A percentile compares a stretch with the other conserved stretches of the same genome.
Conservation (phyloP, 352 stramenopile species). For the Globisporangium takayamanum region DNA sequence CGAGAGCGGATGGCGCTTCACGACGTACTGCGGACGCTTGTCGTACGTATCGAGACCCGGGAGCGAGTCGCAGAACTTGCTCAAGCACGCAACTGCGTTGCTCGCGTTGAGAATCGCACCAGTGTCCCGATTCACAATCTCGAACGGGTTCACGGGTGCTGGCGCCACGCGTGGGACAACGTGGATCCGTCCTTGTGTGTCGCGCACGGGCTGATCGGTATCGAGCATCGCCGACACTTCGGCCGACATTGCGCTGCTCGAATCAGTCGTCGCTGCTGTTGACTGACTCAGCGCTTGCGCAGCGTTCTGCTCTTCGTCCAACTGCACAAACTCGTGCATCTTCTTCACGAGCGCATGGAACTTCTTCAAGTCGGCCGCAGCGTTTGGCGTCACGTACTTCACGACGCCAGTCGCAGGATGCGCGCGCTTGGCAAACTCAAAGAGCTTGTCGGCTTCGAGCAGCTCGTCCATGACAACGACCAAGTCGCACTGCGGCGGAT, state of each 20-base stretch:
- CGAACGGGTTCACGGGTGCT: slow-evolving; percentile 20
- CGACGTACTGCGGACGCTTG: slow-evolving; percentile 62
- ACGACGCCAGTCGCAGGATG: slow-evolving; percentile 32
- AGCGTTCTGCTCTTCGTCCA: slow-evolving; percentile 35
- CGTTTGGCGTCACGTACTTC: slow-evolving; percentile 64
- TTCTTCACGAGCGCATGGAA: slow-evolving; percentile 55
- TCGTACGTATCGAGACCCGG: slow-evolving; percentile 81
- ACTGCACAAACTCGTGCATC: slow-evolving; percentile 44
- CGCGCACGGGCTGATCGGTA: background rate
- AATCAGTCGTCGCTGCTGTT: background rate
- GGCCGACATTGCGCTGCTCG: slow-evolving; percentile 3
- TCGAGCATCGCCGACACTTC: slow-evolving; percentile 3
- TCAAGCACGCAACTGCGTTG: slow-evolving; percentile 64
- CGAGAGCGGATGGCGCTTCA: slow-evolving; percentile 56
- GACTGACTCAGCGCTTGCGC: slow-evolving; percentile 1
- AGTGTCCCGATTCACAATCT: slow-evolving; percentile 60
- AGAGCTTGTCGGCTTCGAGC: slow-evolving; percentile 63
- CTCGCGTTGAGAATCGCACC: slow-evolving; percentile 51
- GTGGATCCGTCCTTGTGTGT: slow-evolving; percentile 10
- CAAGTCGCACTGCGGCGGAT: slow-evolving; percentile 51
- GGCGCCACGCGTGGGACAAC: slow-evolving; percentile 7
- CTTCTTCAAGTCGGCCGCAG: slow-evolving; percentile 33
- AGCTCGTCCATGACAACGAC: slow-evolving; percentile 78
- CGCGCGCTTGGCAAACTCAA: slow-evolving; percentile 55
- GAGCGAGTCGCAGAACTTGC: slow-evolving; percentile 75